Base-by-base conservation (phyloP, 2,329 filamentous ascomycete genomes). In the Eutypa lata region DNA sequence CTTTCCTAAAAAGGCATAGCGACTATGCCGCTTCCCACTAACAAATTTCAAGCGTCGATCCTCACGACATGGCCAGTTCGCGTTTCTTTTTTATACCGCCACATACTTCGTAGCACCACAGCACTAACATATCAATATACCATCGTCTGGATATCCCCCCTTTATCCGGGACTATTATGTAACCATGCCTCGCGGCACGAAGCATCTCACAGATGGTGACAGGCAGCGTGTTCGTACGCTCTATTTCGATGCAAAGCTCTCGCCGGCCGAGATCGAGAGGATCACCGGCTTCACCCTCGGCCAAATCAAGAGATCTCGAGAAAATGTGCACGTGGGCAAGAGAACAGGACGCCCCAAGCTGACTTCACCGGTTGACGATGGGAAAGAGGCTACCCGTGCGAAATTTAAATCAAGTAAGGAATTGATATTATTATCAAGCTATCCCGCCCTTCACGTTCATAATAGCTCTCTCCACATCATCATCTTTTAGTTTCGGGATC, bases 261-360 rank as follows among this genome's bases (percentile, higher is more conserved):
- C 40, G 26, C 45, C 42, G 48, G 22, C 19, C 10, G 33, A 52
- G 45, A 54, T 56, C 16, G 33, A 37, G 8, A 51, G 14, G 3
- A 42, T 49, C 24, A 51, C 49, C 6, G 48, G 49, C 33, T 56
- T 49, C 42, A 52, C 49, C 2, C 47, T 47, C 19, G 47, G 28
- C n/a, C 49, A 56, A 26, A 53, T 56, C 31, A 49, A 52, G 31
- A 47, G 40, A 8, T 47, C 54, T n/a, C 53, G 51, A 13, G 44
- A 47, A 42, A 21, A 18, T 22, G 16, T 18, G 40, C 38, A 46
- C 8, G 48, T 49, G 7, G 47, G 48, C 16, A 43, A 24, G 31
- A 26, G 45, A 31, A 42, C 52, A 33, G 52, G 54, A 8, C 40
- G 54, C 40, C 54, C 54, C 3, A 28, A 40, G 26, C 18, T 49